Percentiles rank a stretch among this genome's conserved stretches.
Evolutionary conservation across 345 rosid genomes (phyloP).

Genomic region (Excoecaria agallocha): DNA sequence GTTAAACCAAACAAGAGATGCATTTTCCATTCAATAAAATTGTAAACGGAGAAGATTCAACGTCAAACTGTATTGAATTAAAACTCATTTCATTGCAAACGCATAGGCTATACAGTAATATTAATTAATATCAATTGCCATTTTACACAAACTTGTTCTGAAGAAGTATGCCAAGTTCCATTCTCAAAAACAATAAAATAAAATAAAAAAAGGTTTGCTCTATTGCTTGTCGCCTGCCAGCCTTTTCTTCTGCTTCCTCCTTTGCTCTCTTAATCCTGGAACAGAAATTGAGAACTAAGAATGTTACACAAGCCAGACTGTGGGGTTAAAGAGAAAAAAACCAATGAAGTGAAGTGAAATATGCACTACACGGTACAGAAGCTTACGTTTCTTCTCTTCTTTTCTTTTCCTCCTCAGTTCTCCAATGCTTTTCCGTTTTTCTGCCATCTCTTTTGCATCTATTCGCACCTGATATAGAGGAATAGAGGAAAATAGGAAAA

Average conservation of each 20-base stretch:
- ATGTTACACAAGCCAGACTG: too few relatives aligned
- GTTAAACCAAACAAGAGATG: too few relatives aligned
- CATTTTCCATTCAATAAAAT: too few relatives aligned
- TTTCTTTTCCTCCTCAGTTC: conserved; percentile 59
- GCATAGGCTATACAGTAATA: too few relatives aligned
- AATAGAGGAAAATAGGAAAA: background rate
- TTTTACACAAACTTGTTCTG: too few relatives aligned
- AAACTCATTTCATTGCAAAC: too few relatives aligned
- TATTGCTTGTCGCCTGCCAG: conserved; percentile 20
- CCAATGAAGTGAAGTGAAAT: background rate
- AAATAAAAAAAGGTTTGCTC: background rate
- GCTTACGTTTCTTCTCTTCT: conserved; percentile 73
- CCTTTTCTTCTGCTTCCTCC: conserved; percentile 62
- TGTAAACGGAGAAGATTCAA: too few relatives aligned
- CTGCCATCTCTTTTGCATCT: conserved; percentile 54
- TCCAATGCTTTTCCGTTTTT: conserved; percentile 48
- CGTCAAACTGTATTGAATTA: too few relatives aligned
- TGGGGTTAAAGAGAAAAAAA: too few relatives aligned
- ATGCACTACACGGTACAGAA: background rate
- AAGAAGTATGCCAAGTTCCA: too few relatives aligned
- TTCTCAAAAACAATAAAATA: too few relatives aligned
- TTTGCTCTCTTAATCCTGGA: conserved; percentile 74
- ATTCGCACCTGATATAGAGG: conserved; percentile 43
- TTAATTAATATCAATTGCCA: too few relatives aligned
- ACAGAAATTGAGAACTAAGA: conserved; percentile 1